Evolutionary conservation across 2,329 filamentous ascomycete genomes (phyloP).

Genomic region (Rhinocladiella similis): DNA sequence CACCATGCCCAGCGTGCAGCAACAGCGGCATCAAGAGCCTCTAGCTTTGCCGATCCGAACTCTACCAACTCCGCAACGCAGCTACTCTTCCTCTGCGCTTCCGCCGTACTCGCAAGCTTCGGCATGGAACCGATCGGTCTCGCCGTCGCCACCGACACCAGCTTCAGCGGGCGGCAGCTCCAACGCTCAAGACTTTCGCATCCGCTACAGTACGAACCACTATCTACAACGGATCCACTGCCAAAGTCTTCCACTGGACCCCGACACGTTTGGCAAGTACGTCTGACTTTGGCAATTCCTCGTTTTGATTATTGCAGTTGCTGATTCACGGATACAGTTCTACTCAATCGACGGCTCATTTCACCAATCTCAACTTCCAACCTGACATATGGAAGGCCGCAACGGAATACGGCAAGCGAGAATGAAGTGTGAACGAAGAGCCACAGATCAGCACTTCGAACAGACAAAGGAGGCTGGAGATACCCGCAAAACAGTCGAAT

Average conservation of each 20-base stretch:
- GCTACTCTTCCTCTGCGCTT: conserved; percentile 12
- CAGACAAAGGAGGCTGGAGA: no score
- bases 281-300: background rate
- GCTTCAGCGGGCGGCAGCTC: background rate
- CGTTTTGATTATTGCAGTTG: background rate
- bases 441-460: no score
- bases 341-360: conserved; percentile 47
- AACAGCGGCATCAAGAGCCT: background rate
- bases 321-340: conserved; percentile 34
- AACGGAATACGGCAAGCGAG: conserved; percentile 30
- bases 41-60: conserved; percentile 8
- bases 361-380: conserved; percentile 47
- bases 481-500: no score
- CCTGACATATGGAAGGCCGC: conserved; percentile 47
- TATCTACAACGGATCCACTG: conserved; percentile 14
- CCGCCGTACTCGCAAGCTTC: conserved; percentile 12
- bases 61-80: conserved; percentile 5
- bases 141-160: background rate
- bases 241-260: conserved; percentile 20
- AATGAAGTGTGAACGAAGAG: conserved; percentile 4
- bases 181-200: conserved; percentile 14
- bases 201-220: conserved; percentile 19
- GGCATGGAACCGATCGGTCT: conserved; percentile 6
- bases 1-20: background rate
- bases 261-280: conserved; percentile 20